Evolutionary conservation across 768 basidiomycete genomes (phyloP).

Genomic region (Termitomyces sp.): DNA sequence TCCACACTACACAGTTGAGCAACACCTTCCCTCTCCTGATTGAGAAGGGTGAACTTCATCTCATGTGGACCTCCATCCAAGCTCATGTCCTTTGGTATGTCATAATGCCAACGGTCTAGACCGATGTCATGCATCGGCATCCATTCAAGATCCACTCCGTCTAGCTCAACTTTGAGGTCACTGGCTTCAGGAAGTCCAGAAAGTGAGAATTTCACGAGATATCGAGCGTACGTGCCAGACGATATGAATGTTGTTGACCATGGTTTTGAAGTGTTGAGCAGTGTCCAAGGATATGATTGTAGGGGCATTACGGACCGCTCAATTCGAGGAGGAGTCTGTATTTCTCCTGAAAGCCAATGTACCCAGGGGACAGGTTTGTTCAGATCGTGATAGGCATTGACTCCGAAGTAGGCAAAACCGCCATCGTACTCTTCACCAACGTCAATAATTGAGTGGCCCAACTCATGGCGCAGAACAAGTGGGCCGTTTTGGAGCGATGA

Average conservation of each 20-base stretch:
- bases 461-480: slow-evolving; percentile 71
- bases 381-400: slow-evolving; percentile 48
- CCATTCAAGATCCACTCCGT: slow-evolving; percentile 59
- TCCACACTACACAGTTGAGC: slow-evolving; percentile 79
- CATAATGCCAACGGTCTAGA: slow-evolving; percentile 74
- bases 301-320: slow-evolving; percentile 73
- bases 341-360: slow-evolving; percentile 53
- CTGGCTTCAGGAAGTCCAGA: slow-evolving; percentile 54
- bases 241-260: slow-evolving; percentile 61
- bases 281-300: slow-evolving; percentile 71
- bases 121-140: slow-evolving; percentile 48
- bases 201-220: slow-evolving; percentile 65
- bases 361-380: slow-evolving; percentile 51
- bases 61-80: slow-evolving; percentile 50
- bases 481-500: slow-evolving; percentile 70
- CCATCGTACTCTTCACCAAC: slow-evolving; percentile 86
- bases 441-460: slow-evolving; percentile 74
- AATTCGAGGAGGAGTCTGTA: slow-evolving; percentile 30
- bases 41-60: slow-evolving; percentile 50
- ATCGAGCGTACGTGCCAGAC: slow-evolving; percentile 54
- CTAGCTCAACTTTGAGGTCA: slow-evolving; percentile 55
- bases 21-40: slow-evolving; percentile 37
- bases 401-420: slow-evolving; percentile 66
- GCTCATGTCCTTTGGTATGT: slow-evolving; percentile 35
- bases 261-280: slow-evolving; percentile 53